Evolutionary conservation across 2,329 filamentous ascomycete genomes (phyloP).

Genomic region (Sporothrix humicola): DNA sequence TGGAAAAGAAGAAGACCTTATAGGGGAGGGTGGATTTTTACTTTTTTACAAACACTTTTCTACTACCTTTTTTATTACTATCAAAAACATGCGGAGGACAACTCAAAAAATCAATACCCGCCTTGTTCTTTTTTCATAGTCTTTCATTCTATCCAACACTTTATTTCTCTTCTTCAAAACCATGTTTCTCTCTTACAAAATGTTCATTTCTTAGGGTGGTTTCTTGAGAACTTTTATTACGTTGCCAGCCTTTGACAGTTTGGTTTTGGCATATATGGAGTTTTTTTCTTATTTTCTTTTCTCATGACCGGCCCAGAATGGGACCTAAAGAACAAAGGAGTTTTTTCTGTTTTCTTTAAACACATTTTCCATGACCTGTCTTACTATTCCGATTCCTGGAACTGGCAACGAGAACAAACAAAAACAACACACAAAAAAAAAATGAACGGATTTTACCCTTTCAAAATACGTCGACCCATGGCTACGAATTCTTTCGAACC

Average conservation of each 20-base stretch:
- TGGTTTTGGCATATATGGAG: not conserved
- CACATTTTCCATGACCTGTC: not conserved
- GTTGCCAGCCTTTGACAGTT: not conserved
- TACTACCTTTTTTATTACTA: conserved; percentile 17
- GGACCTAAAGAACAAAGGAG: conserved; percentile 13
- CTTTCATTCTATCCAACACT: not conserved
- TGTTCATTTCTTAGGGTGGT: not conserved
- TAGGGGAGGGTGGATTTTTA: not conserved
- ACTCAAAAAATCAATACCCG: not conserved
- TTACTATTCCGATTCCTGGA: conserved; percentile 9
- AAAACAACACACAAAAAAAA: not conserved
- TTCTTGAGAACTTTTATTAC: not conserved
- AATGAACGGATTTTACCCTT: not conserved
- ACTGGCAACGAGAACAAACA: not conserved
- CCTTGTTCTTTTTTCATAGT: conserved; percentile 25
- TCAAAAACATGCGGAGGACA: conserved; percentile 12
- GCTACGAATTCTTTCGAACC: not conserved
- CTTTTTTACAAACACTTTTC: not conserved
- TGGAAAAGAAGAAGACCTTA: not conserved
- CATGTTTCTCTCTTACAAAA: not conserved
- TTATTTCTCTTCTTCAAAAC: conserved; percentile 15
- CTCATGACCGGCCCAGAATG: not conserved
- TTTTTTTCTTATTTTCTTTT: not conserved
- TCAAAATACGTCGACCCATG: not conserved
- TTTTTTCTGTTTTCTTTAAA: not conserved